Evolutionary conservation across 345 rosid species (phyloP), one percentile per base, ranked within the genome.

Genomic region (Gynandropsis gynandra): DNA sequence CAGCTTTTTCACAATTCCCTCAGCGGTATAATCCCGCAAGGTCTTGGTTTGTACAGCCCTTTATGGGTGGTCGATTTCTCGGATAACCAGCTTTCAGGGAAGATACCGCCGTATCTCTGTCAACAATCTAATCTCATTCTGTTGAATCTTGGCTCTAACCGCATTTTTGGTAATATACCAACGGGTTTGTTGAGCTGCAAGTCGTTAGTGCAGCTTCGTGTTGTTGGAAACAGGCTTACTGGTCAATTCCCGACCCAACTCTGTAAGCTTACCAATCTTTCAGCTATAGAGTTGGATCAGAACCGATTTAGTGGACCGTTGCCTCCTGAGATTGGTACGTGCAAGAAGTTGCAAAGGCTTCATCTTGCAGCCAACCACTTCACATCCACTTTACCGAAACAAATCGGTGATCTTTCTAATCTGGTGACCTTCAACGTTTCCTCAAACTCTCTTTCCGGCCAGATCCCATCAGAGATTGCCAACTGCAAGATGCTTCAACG

Each of bases 1-100:
- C 98, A 92, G 95, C 86, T 92, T 54, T 87, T 82, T 53, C 78
- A 77, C 56, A 87, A 92, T 48, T 70, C 74, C 4, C 63, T 92
- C 66, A 72, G 66, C 1, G 96, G 89, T 17, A 54, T 32, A 52
- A 84, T 92, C 69, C 98, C 98, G 39, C 81, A 39, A 34, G 68
- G 71, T 46, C 84, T 92, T 9, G 98, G 98, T 52, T 49, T 80
- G 29, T 57, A 82, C 59, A 76, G 81, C 62, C 80, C 60, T 35
- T 83, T 92, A 50, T 87, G 87, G 93, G 84, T 81, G 49, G 84
- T 87, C 50, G 96, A 92, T 67, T 72, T 92, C 65, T 87, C 96
- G n/a, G 59, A 80, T 42, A 92, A 92, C 65, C 21, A 72, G 37
- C 70, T 90, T 40, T 75, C 87, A 0, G 98, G 96, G 19, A 75